Conservation (phyloP, 1,284 basidiomycete species). For the Apiotrichum porosum region DNA sequence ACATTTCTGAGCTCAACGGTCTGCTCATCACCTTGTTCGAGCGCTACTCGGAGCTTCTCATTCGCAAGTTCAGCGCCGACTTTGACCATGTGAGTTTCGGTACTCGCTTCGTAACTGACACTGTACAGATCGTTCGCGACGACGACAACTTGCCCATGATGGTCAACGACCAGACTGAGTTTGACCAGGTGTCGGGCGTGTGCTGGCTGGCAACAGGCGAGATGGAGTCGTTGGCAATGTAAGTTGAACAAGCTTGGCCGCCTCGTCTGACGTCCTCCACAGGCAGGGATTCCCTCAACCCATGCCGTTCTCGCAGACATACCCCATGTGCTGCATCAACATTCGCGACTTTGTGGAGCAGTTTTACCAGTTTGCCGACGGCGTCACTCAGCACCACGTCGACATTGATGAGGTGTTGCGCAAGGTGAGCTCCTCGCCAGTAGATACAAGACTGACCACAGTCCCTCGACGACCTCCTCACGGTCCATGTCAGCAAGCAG, state of each 20-base stretch:
- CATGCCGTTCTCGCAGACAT: slow-evolving; percentile 92
- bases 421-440: slow-evolving; percentile 56
- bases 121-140: slow-evolving; percentile 67
- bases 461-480: slow-evolving; percentile 83
- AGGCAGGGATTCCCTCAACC: slow-evolving; percentile 69
- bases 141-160: slow-evolving; percentile 93
- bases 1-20: slow-evolving; percentile 74
- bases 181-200: slow-evolving; percentile 69
- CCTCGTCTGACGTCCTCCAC: too few relatives aligned
- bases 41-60: slow-evolving; percentile 77
- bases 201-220: slow-evolving; percentile 80
- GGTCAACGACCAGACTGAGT: slow-evolving; percentile 65
- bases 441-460: slow-evolving; percentile 38
- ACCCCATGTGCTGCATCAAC: slow-evolving; percentile 93
- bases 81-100: slow-evolving; percentile 64
- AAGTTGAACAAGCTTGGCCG: slow-evolving; percentile 27
- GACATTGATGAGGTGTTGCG: slow-evolving; percentile 89
- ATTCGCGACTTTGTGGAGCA: slow-evolving; percentile 90
- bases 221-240: slow-evolving; percentile 62
- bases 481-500: slow-evolving; percentile 71
- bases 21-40: slow-evolving; percentile 86
- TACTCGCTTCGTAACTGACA: too few relatives aligned
- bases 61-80: slow-evolving; percentile 73
- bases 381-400: slow-evolving; percentile 81
- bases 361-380: slow-evolving; percentile 95